Base-by-base conservation (phyloP, 2,329 filamentous ascomycete genomes). In the Fusarium chaquense region DNA sequence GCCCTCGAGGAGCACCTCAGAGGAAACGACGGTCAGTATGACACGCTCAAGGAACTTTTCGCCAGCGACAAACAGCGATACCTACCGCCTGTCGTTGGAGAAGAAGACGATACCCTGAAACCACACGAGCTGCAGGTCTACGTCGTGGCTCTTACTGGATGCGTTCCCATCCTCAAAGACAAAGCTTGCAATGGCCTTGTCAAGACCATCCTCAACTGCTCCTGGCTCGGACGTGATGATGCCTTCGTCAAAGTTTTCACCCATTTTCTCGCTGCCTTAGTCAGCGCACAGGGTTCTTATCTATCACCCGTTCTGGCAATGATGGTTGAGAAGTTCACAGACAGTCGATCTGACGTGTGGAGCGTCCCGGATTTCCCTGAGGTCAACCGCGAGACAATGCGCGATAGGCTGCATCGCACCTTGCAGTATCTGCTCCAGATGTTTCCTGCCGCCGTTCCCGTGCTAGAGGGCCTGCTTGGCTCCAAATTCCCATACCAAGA, bases 201-300 rank as follows among this genome's bases (percentile, higher is more conserved):
- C 60, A 84, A 83, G 70, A 83, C 82, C 52, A 82, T 91, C 11
- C 79, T 91, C n/a, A 81, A 83, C 55, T 89, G 86, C 75, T 85
- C 86, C 35, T 92, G 90, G 90, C 81, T 90, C 36, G 89, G 87
- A 12, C 85, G 89, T 59, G 88, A 91, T 65, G 86, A 88, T 30
- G 82, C 84, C 36, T 93, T 93, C 75, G 84, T 89, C 59, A 87
- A 87, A 72, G 86, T 88, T 53, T 94, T 92, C 76, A 84, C 86
- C 58, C 85, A 89, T 73, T 91, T 93, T 71, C 81, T 93, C 26
- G 87, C 88, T 20, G 89, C 90, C 38, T 82, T 99, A 46, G 89
- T 94, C 54, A 97, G 93, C 64, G 91, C 94, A 1, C 93, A 98
- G 75, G 91, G 92, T 45, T 90, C 88, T 16, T 97, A 93, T 79